These are phyloP conservation scores for Pugionium dolabratum DNA, from an alignment of 345 rosid genomes.

Conservation along the genomic window DNA sequence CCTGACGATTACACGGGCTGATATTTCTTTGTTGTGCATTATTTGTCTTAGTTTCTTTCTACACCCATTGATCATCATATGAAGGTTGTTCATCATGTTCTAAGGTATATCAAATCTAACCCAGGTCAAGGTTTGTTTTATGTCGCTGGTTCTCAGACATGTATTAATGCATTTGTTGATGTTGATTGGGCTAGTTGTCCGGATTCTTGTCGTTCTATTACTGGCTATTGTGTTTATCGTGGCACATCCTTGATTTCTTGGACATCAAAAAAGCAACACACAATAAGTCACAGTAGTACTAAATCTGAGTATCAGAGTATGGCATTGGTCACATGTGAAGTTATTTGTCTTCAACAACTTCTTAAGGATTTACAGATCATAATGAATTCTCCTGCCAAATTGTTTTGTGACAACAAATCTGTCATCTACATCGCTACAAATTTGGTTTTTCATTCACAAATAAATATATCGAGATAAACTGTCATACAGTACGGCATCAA, in stretches of 20 bases:
- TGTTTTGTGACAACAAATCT: neutral
- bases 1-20: neutral
- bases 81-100: neutral
- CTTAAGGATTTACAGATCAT: neutral
- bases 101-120: neutral
- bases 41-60: neutral
- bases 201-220: neutral
- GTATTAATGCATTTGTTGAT: neutral
- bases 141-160: fast-evolving
- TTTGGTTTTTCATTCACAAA: neutral
- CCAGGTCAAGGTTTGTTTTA: neutral
- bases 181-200: neutral
- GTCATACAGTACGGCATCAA: fast-evolving
- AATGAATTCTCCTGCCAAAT: neutral
- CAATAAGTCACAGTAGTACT: neutral
- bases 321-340: neutral
- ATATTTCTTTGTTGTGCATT: neutral
- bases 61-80: neutral
- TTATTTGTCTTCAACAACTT: neutral
- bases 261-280: neutral
- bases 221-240: neutral
- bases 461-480: neutral
- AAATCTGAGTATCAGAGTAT: neutral
- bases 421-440: neutral
- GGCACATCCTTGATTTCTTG: neutral